Evolutionary conservation across 2,329 filamentous ascomycete genomes (phyloP).

Genomic region (Thielaviopsis musarum): DNA sequence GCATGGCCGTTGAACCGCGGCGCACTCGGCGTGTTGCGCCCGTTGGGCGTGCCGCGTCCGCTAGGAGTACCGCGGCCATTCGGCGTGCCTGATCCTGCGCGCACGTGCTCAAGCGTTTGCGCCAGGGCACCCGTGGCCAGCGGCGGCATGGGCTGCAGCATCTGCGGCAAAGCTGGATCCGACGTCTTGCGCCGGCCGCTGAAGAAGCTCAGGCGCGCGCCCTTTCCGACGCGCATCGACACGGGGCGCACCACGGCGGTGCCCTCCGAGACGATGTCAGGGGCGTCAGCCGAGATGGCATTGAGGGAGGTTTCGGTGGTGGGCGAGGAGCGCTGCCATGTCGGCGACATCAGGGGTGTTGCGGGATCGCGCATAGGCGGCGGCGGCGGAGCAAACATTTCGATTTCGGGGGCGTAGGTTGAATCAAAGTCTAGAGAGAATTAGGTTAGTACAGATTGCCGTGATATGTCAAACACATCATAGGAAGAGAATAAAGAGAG

Average conservation of each 20-base stretch:
- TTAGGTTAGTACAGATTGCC: constrained; percentile 13
- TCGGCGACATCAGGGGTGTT: constrained; percentile 21
- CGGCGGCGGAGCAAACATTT: constrained; percentile 39
- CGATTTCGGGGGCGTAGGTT: constrained; percentile 49
- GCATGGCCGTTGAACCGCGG: background rate
- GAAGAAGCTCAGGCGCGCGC: constrained; percentile 39
- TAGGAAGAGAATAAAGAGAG: constrained; percentile 15
- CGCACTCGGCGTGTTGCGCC: background rate
- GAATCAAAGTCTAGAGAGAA: constrained; percentile 35
- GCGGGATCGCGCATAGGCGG: constrained; percentile 29
- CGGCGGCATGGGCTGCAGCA: background rate
- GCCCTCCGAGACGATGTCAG: constrained; percentile 4
- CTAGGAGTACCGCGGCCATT: constrained; percentile 4
- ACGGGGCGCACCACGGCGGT: constrained; percentile 10
- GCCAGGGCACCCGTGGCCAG: constrained; percentile 1
- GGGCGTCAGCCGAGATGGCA: background rate
- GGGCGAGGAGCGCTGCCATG: constrained; percentile 11
- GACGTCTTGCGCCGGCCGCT: constrained; percentile 31
- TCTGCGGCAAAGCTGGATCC: constrained; percentile 2
- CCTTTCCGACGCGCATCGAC: constrained; percentile 21
- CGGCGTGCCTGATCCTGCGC: constrained; percentile 7
- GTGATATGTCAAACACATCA: background rate
- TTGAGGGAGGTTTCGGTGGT: constrained; percentile 1
- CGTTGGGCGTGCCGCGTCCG: background rate
- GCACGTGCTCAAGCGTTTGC: constrained; percentile 6